Evolutionary conservation across 2,329 filamentous ascomycete species (phyloP), one percentile per base, ranked within the genome.

Genomic region (Fusarium guadeloupense): DNA sequence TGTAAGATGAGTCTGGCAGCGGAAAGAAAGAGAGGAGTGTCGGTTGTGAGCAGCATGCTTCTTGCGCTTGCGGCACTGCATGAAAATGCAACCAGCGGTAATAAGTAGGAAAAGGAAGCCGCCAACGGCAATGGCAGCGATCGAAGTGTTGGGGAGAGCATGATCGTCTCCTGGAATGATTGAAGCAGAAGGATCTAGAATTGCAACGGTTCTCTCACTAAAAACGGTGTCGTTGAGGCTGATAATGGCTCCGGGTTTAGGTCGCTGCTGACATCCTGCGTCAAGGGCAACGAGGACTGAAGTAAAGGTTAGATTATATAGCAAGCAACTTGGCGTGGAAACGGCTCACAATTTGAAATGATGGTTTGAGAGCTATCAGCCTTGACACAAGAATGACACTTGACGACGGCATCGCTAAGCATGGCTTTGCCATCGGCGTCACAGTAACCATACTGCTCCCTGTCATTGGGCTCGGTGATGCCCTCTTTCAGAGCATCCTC

Each of bases 191-290:
- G 79, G 75, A 38, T 79, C 72, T 23, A 77, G 62, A 12, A 77
- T 72, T 1, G 62, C 45, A 38, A 77, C 63, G 19, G 55, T 59
- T 3, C 68, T 70, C 6, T 68, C 68, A 23, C 77, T 74, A 60
- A 83, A 83, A 46, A 83, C 72, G 9, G 80, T 81, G 51, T 72
- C 77, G 52, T 78, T 81, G 35, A 83, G 75, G 5, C 74, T 72
- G 20, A 83, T 45, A 25, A 72, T 44, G 3, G 59, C 68, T 2
- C 76, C 76, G 2, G 74, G 56, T 1, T 73, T 55, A 1, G 82
- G 81, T 26, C 77, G 74, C 58, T 85, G 81, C 30, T 74, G 69
- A 60, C 83, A 86, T 39, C 79, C 83, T 4, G 82, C 81, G 61
- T 80, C 74, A 5, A 86, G 74, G 9, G 83, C 82, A 5, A 82